Conservation (phyloP, 2,329 filamentous ascomycete species). For the Zalaria obscura region DNA sequence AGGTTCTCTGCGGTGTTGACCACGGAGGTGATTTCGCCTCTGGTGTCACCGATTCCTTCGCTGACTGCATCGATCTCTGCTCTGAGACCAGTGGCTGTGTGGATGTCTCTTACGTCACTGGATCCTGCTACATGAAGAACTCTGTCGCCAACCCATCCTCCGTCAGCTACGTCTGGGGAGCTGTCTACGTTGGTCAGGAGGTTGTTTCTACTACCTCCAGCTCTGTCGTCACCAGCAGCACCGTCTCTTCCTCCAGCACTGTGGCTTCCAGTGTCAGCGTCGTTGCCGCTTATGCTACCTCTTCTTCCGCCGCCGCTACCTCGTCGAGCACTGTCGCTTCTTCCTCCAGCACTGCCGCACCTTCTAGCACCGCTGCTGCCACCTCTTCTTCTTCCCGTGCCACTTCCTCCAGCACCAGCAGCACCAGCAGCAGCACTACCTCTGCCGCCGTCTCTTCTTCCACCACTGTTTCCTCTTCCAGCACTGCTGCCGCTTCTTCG, state of each 20-base stretch:
- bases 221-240: no score
- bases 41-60: conserved; percentile 6
- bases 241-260: not conserved
- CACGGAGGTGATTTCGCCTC: conserved; percentile 12
- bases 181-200: not conserved
- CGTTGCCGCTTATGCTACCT: not conserved
- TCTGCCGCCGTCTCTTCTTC: not conserved
- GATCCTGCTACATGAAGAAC: conserved; percentile 8
- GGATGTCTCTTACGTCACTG: conserved; percentile 5
- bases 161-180: not conserved
- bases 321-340: not conserved
- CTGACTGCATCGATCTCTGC: conserved; percentile 11
- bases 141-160: conserved; percentile 1
- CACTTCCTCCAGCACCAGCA: not conserved
- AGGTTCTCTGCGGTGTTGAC: conserved; percentile 11
- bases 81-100: conserved; percentile 4
- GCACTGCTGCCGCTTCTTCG: not conserved
- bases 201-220: no score
- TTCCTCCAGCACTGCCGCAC: not conserved
- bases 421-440: not conserved
- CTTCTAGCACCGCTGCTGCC: not conserved
- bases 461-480: not conserved
- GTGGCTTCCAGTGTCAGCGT: not conserved
- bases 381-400: not conserved
- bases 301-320: not conserved